Evolutionary conservation across 208 protist genomes (phyloP).

Genomic region (Crithidia expoeki): DNA sequence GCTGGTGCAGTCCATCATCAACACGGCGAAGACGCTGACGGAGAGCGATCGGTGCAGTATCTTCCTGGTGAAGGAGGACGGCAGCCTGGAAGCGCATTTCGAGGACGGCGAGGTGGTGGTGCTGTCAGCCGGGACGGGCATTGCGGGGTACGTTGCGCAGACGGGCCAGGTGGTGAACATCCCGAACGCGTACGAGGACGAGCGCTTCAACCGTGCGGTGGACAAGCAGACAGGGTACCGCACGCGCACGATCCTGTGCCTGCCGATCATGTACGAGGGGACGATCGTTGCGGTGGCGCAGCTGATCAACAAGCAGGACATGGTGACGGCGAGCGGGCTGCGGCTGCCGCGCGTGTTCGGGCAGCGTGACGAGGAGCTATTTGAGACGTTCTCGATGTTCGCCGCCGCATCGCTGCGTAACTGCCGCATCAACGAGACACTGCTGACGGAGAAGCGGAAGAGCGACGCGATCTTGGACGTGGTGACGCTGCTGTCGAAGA

Average conservation of each 20-base stretch:
- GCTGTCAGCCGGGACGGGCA: conserved; percentile 57
- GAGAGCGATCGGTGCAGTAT: conserved; percentile 79
- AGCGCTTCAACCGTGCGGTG: conserved; percentile 68
- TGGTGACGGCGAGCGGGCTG: conserved; percentile 59
- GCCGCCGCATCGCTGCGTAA: conserved; percentile 74
- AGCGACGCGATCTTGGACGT: conserved; percentile 72
- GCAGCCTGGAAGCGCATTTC: conserved; percentile 69
- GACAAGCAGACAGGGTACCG: conserved; percentile 76
- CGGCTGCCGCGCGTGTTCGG: conserved; percentile 47
- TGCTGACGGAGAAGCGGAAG: conserved; percentile 74
- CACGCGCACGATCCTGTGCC: conserved; percentile 76
- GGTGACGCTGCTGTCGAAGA: conserved; percentile 74
- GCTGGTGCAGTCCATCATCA: conserved; percentile 79
- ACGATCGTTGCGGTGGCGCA: conserved; percentile 75
- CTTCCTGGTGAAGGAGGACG: conserved; percentile 62
- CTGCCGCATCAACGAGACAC: conserved; percentile 67
- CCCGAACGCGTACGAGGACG: conserved; percentile 69
- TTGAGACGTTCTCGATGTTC: conserved; percentile 76
- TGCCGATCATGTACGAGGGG: conserved; percentile 70
- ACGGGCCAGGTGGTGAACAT: conserved; percentile 70
- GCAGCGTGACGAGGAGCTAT: conserved; percentile 79
- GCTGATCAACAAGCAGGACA: conserved; percentile 80
- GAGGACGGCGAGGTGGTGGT: conserved; percentile 71
- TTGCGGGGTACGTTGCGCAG: conserved; percentile 71
- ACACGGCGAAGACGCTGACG: conserved; percentile 71